Evolutionary conservation across 2,329 filamentous ascomycete genomes (phyloP).

Genomic region (Sphaceloma murrayae): DNA sequence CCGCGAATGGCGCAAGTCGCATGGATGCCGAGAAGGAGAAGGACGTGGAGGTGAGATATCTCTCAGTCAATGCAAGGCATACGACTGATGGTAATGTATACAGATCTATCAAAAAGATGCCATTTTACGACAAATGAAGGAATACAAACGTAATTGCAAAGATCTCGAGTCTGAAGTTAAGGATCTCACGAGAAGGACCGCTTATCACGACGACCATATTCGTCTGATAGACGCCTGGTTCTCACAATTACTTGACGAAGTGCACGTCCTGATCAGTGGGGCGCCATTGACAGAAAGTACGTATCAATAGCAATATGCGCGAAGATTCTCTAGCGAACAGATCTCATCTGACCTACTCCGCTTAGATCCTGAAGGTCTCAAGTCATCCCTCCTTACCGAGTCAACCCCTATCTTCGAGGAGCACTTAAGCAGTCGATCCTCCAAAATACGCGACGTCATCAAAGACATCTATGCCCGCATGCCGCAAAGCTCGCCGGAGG

Average conservation of each 20-base stretch:
- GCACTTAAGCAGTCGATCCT: conserved; percentile 67
- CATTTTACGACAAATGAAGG: conserved; percentile 93
- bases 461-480: conserved; percentile 53
- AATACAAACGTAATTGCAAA: conserved; percentile 85
- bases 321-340: too few relatives aligned
- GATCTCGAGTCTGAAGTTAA: conserved; percentile 72
- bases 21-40: conserved; percentile 57
- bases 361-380: conserved; percentile 35
- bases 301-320: too few relatives aligned
- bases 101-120: conserved; percentile 92
- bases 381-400: conserved; percentile 45
- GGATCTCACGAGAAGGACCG: conserved; percentile 66
- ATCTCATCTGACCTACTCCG: not conserved
- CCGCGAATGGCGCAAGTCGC: conserved; percentile 65
- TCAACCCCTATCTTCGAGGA: conserved; percentile 58
- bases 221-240: conserved; percentile 90
- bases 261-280: conserved; percentile 33
- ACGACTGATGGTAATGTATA: conserved; percentile 20
- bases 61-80: conserved; percentile 5
- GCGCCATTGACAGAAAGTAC: too few relatives aligned
- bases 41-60: conserved; percentile 60
- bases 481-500: conserved; percentile 52
- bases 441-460: conserved; percentile 65
- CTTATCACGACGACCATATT: conserved; percentile 85
- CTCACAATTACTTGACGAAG: conserved; percentile 50